Percentiles rank a stretch among this genome's conserved stretches.
Conservation (phyloP, 257 asterid species). For the Solanum etuberosum region DNA sequence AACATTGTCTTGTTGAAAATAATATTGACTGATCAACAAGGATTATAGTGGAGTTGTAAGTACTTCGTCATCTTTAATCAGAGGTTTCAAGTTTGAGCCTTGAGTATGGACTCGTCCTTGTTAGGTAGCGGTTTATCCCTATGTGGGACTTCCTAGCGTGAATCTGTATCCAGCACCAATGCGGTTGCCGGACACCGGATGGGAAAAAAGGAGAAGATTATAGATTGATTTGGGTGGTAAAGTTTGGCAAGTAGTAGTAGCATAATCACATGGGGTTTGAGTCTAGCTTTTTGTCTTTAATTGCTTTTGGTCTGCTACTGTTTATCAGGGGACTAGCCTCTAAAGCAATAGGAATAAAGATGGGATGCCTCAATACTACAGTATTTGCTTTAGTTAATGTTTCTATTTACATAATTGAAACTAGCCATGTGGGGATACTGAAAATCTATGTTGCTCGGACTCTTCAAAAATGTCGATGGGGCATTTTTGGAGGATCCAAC, state of each 20-base stretch:
- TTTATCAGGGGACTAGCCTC: neutral
- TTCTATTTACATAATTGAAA: neutral
- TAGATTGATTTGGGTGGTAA: neutral
- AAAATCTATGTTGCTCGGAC: neutral
- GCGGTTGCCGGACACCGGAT: neutral
- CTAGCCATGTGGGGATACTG: neutral
- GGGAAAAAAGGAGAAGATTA: neutral
- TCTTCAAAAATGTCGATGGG: neutral
- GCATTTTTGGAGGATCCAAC: no score
- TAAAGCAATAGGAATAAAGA: neutral
- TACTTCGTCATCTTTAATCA: neutral
- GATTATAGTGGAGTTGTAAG: neutral
- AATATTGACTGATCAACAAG: neutral
- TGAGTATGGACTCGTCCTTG: neutral
- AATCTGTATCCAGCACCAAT: neutral
- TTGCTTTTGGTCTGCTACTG: neutral
- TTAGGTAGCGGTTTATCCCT: neutral
- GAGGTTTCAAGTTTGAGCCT: neutral
- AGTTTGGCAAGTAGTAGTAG: neutral
- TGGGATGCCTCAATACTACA: neutral
- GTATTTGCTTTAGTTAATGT: neutral
- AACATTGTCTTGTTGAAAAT: neutral
- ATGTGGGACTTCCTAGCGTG: neutral
- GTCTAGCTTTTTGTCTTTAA: neutral
- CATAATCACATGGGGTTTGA: constrained; percentile 6